Conservation (phyloP, 495 filamentous ascomycete species). For the Penicillium mononematosum region DNA sequence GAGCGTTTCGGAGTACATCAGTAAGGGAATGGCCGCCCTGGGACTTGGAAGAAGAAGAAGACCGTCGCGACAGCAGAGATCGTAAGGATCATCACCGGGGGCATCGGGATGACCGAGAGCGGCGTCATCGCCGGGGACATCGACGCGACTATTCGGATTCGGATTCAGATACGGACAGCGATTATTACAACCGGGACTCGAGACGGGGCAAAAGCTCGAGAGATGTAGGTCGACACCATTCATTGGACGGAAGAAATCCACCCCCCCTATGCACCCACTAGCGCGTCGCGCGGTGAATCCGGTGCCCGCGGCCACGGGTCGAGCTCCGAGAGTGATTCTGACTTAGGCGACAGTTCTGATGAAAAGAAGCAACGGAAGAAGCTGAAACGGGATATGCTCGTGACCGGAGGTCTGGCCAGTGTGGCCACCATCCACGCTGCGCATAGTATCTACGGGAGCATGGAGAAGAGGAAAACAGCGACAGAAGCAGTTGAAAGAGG, state of each 20-base stretch:
- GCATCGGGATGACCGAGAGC: constrained; percentile 26
- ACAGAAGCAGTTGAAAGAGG: constrained; percentile 67
- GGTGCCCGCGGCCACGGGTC: constrained; percentile 8
- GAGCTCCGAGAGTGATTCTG: constrained; percentile 51
- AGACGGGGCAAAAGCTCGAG: constrained; percentile 47
- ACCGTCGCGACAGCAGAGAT: constrained; percentile 37
- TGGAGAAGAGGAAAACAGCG: constrained; percentile 74
- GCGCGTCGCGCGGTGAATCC: constrained; percentile 18
- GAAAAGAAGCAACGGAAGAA: constrained; percentile 73
- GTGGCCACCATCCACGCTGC: constrained; percentile 89
- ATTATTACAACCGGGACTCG: constrained; percentile 47
- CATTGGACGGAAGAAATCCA: constrained; percentile 17
- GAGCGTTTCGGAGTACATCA: constrained; percentile 58
- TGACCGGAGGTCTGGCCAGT: constrained; percentile 79
- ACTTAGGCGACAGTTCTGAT: constrained; percentile 71
- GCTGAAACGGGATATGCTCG: constrained; percentile 77
- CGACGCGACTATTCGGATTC: constrained; percentile 29
- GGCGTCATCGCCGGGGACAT: constrained; percentile 26
- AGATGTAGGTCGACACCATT: constrained; percentile 51
- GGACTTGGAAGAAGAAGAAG: constrained; percentile 47
- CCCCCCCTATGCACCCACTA: constrained; percentile 19
- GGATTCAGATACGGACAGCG: constrained; percentile 55
- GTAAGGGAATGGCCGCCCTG: constrained; percentile 53
- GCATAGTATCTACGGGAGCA: constrained; percentile 71
- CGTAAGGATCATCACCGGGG: constrained; percentile 23